These are phyloP conservation scores for Lachnellula hyalina DNA, from an alignment of 2,329 filamentous ascomycete genomes.

Conservation along the genomic window DNA sequence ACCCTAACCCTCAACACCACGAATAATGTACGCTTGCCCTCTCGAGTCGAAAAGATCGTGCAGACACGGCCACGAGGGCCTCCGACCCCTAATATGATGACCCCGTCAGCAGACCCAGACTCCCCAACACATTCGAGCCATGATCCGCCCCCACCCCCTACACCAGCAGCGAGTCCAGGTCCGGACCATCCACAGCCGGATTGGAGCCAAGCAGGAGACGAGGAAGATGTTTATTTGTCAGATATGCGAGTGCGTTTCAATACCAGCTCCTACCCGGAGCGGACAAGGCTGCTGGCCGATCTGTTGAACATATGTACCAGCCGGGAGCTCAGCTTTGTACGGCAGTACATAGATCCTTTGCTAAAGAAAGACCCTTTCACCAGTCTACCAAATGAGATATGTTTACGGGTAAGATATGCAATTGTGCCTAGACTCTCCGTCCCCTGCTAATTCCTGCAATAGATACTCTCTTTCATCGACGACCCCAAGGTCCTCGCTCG, in stretches of 20 bases:
- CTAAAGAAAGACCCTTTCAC: constrained; percentile 96
- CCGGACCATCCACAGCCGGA: constrained; percentile 58
- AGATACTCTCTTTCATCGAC: constrained; percentile 96
- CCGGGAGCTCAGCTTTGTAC: constrained; percentile 90
- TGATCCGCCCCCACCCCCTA: constrained; percentile 56
- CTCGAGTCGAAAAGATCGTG: constrained; percentile 49
- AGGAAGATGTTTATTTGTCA: constrained; percentile 77
- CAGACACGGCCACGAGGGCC: constrained; percentile 51
- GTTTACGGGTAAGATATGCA: constrained; percentile 58
- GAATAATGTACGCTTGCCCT: constrained; percentile 31
- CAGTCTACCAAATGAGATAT: constrained; percentile 86
- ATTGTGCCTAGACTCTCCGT: background rate
- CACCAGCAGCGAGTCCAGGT: constrained; percentile 60
- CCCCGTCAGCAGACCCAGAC: constrained; percentile 58
- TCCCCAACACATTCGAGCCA: constrained; percentile 32
- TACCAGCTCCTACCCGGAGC: constrained; percentile 67
- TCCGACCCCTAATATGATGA: constrained; percentile 62
- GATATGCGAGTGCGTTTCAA: constrained; percentile 77
- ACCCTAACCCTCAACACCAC: constrained; percentile 45
- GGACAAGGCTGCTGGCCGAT: constrained; percentile 78
- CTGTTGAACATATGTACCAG: constrained; percentile 92
- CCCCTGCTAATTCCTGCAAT: constrained; percentile 10
- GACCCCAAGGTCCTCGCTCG: constrained; percentile 90
- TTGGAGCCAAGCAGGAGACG: constrained; percentile 72
- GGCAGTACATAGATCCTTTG: constrained; percentile 89